A percentile compares a stretch with the other conserved stretches of the same genome.
phyloP scores from a whole-genome alignment of 495 filamentous ascomycete genomes.

The Penicillium bovifimosum region DNA sequence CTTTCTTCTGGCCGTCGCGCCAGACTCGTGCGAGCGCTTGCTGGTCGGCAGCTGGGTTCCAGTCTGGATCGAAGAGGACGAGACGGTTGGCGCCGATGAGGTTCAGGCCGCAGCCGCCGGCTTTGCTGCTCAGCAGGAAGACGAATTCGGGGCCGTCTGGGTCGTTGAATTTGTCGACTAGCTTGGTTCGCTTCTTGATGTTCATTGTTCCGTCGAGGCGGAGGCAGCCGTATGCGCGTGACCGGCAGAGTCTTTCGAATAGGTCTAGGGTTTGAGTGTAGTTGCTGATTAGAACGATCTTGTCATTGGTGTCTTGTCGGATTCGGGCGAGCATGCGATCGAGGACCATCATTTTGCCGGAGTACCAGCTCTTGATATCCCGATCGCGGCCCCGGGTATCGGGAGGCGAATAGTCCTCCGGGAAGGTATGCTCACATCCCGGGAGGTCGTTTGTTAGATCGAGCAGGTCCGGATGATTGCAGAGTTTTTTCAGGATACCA shows the following conservation, averaged over 20 bases:
- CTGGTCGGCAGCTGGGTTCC: conserved; percentile 98
- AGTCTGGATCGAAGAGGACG: conserved; percentile 97
- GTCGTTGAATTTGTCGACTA: conserved; percentile 98
- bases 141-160: conserved; percentile 87
- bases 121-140: conserved; percentile 93
- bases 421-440: conserved; percentile 76
- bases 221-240: conserved; percentile 74
- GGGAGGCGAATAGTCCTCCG: conserved; percentile 83
- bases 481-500: conserved; percentile 93
- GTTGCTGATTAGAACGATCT: conserved; percentile 98
- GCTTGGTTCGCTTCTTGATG: conserved; percentile 91
- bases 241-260: conserved; percentile 86
- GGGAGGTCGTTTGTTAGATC: conserved; percentile 79
- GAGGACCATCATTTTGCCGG: conserved; percentile 96
- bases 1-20: conserved; percentile 98
- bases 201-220: conserved; percentile 96
- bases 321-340: conserved; percentile 98
- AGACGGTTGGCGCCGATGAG: conserved; percentile 95
- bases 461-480: conserved; percentile 95
- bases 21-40: conserved; percentile 96
- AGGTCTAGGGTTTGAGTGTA: conserved; percentile 96
- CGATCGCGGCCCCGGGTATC: conserved; percentile 84
- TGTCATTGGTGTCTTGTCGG: conserved; percentile 94
- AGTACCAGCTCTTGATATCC: conserved; percentile 93
- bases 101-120: conserved; percentile 94